Base-by-base conservation (phyloP, 768 basidiomycete genomes). In the Panaeolus cyanescens region DNA sequence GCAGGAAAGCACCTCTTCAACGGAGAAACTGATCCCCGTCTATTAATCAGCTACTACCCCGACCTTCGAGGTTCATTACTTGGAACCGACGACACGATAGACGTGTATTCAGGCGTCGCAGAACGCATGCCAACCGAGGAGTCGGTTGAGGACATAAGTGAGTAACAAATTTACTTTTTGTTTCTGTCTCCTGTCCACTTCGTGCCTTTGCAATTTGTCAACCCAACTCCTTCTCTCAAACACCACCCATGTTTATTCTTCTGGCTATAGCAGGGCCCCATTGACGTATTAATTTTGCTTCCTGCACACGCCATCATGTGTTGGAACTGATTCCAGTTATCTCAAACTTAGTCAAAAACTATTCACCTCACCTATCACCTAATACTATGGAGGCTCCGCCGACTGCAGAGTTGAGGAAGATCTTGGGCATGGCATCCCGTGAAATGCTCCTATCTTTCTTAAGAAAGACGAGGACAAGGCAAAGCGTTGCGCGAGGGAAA, bases 281-380 rank as follows among this genome's bases (percentile, higher is more conserved):
- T 69, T 72, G 60, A 68, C 72, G 66, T 59, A 60, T 36, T 65
- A 36, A 65, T 63, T 62, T 65, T 56, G 59, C 59, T 57, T 55
- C 64, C 54, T 62, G 57, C 64, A 58, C 64, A 59, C 67, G 60
- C 12, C 34, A 59, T 54, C 73, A 77, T 77, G 75, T 79, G 72
- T 81, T 83, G 81, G 84, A 84, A 87, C 89, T 91, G 72, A 85
- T 90, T 77, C 70, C 79, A 95, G 95, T 95, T 84, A 84, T 84
- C 75, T 84, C 81, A 68, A 93, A 94, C 83, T 79, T 96, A 91
- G 92, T 93, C 82, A 84, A 85, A 81, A 95, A 95, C 71, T 95
- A 96, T 73, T 92, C 91, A 42, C 94, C 95, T 15, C 90, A 95
- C 76, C 83, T 96, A 66, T 74, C 85, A 25, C 91, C 87, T 19